Evolutionary conservation across 1,284 basidiomycete species (phyloP), one percentile per base, ranked within the genome.

Genomic region (Neolentinus lepideus): DNA sequence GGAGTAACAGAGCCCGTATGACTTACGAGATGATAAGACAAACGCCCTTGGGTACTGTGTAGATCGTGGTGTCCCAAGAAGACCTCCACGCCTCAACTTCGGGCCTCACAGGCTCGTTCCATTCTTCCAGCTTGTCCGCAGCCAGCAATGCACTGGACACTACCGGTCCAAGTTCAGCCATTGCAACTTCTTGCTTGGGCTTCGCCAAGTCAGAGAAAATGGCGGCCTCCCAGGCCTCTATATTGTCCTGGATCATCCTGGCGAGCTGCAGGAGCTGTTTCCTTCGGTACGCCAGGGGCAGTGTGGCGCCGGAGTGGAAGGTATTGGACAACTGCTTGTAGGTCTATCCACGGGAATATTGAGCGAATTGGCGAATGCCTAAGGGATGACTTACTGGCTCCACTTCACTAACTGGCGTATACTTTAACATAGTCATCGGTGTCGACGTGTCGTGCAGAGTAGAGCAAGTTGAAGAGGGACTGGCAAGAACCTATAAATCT

Each of bases 201-300:
- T 79, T 80, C 51, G 76, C 79, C 12, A 88, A 70, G 66, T 89
- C 86, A 38, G 69, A 67, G 43, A 71, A 57, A 38, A 83, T 60
- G 1, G 83, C 76, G 27, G 75, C 72, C 58, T 75, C 67, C 61
- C 87, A 71, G 9, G 67, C 68, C 11, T 72, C 65, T 45, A 70
- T 64, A 66, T 88, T 85, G 60, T 88, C 84, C 57, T 83, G 74
- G 53, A 87, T 62, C 64, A 87, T 67, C 57, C 77, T 84, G 11
- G 77, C 79, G 36, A 88, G 71, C 67, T 84, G 81, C 61, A 83
- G 78, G 54, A 88, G 75, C 69, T 87, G 84, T 55, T 76, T 75
- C 58, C 81, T 75, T 38, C 85, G 73, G 66, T 82, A 88, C 33
- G 71, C 72, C 52, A 85, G 64, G 11, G 76, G 68, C 24, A 74